A percentile compares a stretch with the other conserved stretches of the same genome.
Evolutionary conservation across 2,329 filamentous ascomycete genomes (phyloP).

Genomic region (Hypoxylon sp.): DNA sequence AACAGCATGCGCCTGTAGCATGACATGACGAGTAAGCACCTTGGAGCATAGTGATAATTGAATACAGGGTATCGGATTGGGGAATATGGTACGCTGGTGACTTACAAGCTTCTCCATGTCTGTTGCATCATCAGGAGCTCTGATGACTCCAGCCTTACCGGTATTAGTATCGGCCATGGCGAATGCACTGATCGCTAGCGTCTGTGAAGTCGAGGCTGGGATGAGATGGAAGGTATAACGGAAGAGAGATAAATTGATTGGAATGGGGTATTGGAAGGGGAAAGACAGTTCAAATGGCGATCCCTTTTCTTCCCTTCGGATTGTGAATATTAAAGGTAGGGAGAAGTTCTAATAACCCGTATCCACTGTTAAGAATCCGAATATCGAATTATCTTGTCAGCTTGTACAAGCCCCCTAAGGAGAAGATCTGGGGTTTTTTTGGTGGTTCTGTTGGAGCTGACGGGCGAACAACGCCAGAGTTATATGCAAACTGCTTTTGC

Average conservation of each 20-base stretch:
- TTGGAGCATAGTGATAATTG: conserved; percentile 19
- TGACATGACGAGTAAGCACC: conserved; percentile 22
- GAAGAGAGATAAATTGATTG: conserved; percentile 20
- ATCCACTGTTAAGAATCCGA: conserved; percentile 26
- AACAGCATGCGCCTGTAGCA: conserved; percentile 68
- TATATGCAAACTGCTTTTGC: conserved; percentile 9
- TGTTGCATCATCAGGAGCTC: conserved; percentile 63
- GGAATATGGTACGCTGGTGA: conserved; percentile 42
- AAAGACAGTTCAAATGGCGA: conserved; percentile 15
- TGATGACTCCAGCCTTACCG: conserved; percentile 69
- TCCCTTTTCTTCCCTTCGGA: conserved; percentile 16
- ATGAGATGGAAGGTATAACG: conserved; percentile 3
- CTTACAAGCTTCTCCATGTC: conserved; percentile 71
- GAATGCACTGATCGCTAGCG: conserved; percentile 27
- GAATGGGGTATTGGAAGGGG: conserved; percentile 22
- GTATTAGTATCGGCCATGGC: conserved; percentile 52
- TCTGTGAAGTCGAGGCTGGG: conserved; percentile 16
- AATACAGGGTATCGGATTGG: conserved; percentile 5
- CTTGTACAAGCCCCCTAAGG: conserved; percentile 25
- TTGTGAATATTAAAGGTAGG: conserved; percentile 31
- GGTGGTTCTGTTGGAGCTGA: conserved; percentile 18
- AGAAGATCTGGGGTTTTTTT: conserved; percentile 24
- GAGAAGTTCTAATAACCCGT: conserved; percentile 24
- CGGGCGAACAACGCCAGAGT: conserved; percentile 5
- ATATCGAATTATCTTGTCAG: not conserved